A percentile compares a stretch with the other conserved stretches of the same genome.
Evolutionary conservation across 495 filamentous ascomycete genomes (phyloP).

Genomic region (Thermochaetoides thermophila): DNA sequence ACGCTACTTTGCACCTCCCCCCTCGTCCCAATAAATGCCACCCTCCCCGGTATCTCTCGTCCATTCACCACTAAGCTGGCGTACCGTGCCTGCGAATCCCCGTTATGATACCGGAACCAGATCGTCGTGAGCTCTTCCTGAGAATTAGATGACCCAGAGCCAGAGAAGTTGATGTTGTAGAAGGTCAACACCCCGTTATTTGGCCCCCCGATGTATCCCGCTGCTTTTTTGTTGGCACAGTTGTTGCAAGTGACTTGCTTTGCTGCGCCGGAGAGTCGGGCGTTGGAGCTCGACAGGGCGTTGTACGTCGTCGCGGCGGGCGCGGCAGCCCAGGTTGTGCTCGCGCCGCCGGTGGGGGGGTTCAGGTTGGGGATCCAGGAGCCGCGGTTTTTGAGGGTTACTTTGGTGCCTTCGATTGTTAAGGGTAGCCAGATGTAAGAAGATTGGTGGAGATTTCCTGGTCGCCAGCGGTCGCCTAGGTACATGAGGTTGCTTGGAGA

Average conservation of each 20-base stretch:
- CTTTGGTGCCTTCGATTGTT: slow-evolving; percentile 38
- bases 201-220: slow-evolving; percentile 41
- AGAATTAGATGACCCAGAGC: no score
- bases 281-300: slow-evolving; percentile 16
- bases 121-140: slow-evolving; percentile 36
- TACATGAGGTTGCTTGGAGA: slow-evolving; percentile 35
- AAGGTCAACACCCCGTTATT: slow-evolving; percentile 34
- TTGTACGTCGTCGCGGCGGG: slow-evolving; percentile 38
- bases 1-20: slow-evolving; percentile 23
- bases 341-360: no score
- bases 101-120: slow-evolving; percentile 38
- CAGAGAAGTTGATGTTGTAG: slow-evolving; percentile 22
- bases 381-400: slow-evolving; percentile 33
- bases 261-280: slow-evolving; percentile 37
- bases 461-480: slow-evolving; percentile 53
- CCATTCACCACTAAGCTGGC: slow-evolving; percentile 44
- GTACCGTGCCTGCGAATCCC: slow-evolving; percentile 34
- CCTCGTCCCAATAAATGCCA: slow-evolving; percentile 33
- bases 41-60: slow-evolving; percentile 29
- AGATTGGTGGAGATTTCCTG: slow-evolving; percentile 39
- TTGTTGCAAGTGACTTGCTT: slow-evolving; percentile 25
- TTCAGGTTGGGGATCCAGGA: slow-evolving; percentile 38
- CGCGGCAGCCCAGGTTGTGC: slow-evolving; percentile 23
- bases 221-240: slow-evolving; percentile 31
- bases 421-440: slow-evolving; percentile 57